phyloP scores from a whole-genome alignment of 768 basidiomycete species.

The Termitomyces sp. region DNA sequence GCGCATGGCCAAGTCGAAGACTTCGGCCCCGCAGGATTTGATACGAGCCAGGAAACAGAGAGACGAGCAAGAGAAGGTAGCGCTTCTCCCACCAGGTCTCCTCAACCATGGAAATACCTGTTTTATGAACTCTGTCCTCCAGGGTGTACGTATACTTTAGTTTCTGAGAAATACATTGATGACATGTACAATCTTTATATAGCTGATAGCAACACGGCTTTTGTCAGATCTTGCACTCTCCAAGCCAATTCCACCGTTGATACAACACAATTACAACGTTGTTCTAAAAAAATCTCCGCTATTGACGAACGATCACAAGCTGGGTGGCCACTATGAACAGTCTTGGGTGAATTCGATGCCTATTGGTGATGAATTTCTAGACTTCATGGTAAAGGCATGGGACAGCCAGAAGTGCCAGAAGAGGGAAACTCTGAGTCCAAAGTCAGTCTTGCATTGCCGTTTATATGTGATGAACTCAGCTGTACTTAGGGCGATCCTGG shows the following conservation, averaged over 20 bases:
- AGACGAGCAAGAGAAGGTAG: constrained; percentile 57
- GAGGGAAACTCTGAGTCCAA: constrained; percentile 57
- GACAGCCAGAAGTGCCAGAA: constrained; percentile 44
- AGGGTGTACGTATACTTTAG: constrained; percentile 56
- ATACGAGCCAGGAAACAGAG: constrained; percentile 50
- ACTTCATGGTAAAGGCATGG: constrained; percentile 60
- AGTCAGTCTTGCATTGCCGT: constrained; percentile 34
- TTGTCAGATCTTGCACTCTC: constrained; percentile 55
- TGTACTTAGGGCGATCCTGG: constrained; percentile 48
- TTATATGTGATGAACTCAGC: background rate
- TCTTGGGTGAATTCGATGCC: constrained; percentile 58
- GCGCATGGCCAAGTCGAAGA: constrained; percentile 49
- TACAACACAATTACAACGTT: constrained; percentile 34
- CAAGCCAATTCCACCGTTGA: constrained; percentile 35
- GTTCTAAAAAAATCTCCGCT: constrained; percentile 54
- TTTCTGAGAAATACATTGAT: background rate
- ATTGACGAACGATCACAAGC: constrained; percentile 60
- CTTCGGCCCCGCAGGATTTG: constrained; percentile 56
- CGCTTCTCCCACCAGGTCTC: constrained; percentile 66
- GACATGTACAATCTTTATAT: constrained; percentile 4
- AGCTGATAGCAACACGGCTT: constrained; percentile 66
- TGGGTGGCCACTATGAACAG: constrained; percentile 45
- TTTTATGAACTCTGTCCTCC: constrained; percentile 94
- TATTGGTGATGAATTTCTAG: constrained; percentile 63
- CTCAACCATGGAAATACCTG: constrained; percentile 86